These are phyloP conservation scores for Thermothelomyces thermophilus DNA, from an alignment of 2,329 filamentous ascomycete genomes.

Conservation along the genomic window DNA sequence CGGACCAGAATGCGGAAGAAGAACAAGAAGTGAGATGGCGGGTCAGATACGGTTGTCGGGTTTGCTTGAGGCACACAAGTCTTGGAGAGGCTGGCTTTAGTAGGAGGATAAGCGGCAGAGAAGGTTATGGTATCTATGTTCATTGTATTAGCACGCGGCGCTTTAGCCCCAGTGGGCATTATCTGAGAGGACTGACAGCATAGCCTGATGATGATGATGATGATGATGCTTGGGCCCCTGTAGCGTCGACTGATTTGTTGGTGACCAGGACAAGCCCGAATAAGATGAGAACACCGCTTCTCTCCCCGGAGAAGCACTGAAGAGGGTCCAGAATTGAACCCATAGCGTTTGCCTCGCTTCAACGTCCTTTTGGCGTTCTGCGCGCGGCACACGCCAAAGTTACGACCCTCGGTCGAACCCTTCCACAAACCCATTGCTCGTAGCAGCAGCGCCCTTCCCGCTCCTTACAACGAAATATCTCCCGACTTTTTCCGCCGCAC, in stretches of 20 bases:
- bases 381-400: background rate
- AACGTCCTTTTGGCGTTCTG: too few relatives aligned
- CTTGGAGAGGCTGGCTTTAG: constrained; percentile 1
- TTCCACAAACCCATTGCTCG: background rate
- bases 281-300: too few relatives aligned
- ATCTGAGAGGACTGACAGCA: constrained; percentile 7
- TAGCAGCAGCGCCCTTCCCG: constrained; percentile 26
- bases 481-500: constrained; percentile 59
- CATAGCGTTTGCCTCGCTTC: too few relatives aligned
- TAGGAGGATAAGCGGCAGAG: background rate
- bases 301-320: too few relatives aligned
- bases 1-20: constrained; percentile 24
- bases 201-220: too few relatives aligned
- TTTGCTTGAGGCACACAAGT: background rate
- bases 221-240: too few relatives aligned
- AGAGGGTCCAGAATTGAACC: too few relatives aligned
- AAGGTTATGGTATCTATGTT: constrained; percentile 3
- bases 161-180: background rate
- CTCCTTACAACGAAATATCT: constrained; percentile 73
- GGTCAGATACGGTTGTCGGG: background rate
- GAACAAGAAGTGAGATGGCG: constrained; percentile 19
- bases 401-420: background rate
- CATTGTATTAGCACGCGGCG: constrained; percentile 7
- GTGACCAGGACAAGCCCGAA: too few relatives aligned
- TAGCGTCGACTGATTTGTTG: too few relatives aligned